phyloP scores from a whole-genome alignment of 306 rosid genomes.

The Alnus rubra region DNA sequence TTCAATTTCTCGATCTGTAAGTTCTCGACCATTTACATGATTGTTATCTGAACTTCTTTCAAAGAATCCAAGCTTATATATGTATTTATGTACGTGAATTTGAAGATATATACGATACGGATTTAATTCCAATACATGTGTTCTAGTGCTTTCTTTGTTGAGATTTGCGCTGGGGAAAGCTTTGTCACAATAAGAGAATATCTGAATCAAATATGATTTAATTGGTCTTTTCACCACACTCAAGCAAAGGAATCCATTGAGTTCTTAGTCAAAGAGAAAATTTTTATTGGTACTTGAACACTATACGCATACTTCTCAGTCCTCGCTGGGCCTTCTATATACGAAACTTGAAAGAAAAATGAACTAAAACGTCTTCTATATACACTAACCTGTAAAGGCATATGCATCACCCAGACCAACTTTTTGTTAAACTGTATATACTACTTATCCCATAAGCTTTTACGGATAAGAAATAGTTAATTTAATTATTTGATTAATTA shows the following conservation, averaged over 20 bases:
- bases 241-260: neutral
- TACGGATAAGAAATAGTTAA: no score
- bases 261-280: neutral
- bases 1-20: slow-evolving; percentile 52
- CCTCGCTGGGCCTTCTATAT: neutral
- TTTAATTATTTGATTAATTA: no score
- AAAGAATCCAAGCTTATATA: neutral
- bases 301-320: neutral
- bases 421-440: neutral
- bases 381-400: neutral
- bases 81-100: neutral
- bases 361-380: neutral
- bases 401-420: neutral
- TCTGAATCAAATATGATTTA: neutral
- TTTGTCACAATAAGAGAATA: neutral
- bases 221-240: neutral
- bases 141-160: neutral
- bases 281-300: neutral
- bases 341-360: neutral
- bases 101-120: neutral
- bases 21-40: neutral
- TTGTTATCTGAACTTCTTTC: neutral
- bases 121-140: neutral
- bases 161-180: neutral
- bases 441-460: neutral